A percentile compares a stretch with the other conserved stretches of the same genome.
Conservation (phyloP, 2,329 filamentous ascomycete genomes). For the Tolypocladium tundrense region DNA sequence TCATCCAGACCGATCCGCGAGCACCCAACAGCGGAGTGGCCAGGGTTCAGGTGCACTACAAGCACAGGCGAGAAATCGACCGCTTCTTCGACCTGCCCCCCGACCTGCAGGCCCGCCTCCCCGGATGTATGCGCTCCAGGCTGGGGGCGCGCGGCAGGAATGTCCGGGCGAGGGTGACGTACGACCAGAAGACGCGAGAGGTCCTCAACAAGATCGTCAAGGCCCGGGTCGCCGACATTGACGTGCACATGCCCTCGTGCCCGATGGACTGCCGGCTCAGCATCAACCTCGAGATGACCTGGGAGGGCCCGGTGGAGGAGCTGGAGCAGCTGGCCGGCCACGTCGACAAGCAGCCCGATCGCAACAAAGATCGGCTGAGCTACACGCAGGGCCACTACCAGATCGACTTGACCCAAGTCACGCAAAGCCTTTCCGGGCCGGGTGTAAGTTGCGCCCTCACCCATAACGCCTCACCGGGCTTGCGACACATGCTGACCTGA, state of each 20-base stretch:
- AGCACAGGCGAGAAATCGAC: constrained; percentile 74
- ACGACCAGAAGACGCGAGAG: constrained; percentile 60
- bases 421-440: constrained; percentile 28
- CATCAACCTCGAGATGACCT: constrained; percentile 89
- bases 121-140: constrained; percentile 51
- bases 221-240: constrained; percentile 75
- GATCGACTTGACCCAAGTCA: constrained; percentile 88
- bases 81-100: constrained; percentile 69
- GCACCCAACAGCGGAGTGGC: constrained; percentile 32
- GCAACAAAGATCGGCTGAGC: constrained; percentile 82
- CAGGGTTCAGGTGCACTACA: constrained; percentile 62
- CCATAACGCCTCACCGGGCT: constrained; percentile 1
- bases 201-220: constrained; percentile 83
- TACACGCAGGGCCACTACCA: constrained; percentile 84
- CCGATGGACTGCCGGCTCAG: constrained; percentile 88
- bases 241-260: constrained; percentile 67
- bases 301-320: constrained; percentile 56
- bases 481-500: constrained; percentile 1
- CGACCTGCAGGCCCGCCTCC: constrained; percentile 48
- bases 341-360: constrained; percentile 40
- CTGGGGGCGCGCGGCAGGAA: constrained; percentile 37
- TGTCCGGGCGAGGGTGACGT: constrained; percentile 52
- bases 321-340: constrained; percentile 31
- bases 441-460: constrained; percentile 20
- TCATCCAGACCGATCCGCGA: constrained; percentile 47